Conservation (phyloP, 1,284 basidiomycete species). For the Rhodotorula mucilaginosa region DNA sequence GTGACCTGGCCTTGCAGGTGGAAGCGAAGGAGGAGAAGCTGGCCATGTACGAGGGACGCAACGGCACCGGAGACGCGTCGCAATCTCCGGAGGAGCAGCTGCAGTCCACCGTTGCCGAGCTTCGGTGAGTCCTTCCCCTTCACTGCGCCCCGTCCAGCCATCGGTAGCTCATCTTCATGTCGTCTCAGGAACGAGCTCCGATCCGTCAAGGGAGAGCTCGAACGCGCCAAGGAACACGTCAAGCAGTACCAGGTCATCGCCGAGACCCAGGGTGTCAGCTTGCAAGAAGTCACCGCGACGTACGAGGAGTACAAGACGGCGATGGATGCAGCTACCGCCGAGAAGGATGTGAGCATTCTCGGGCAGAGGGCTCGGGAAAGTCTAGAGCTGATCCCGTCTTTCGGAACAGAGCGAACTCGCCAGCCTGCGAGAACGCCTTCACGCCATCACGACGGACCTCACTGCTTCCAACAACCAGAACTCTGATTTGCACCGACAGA, state of each 20-base stretch:
- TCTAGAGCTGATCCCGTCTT: background rate
- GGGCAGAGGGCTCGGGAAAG: background rate
- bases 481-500: constrained; percentile 61
- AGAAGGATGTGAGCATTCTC: constrained; percentile 60
- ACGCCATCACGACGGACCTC: constrained; percentile 60
- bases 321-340: constrained; percentile 64
- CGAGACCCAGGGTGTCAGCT: constrained; percentile 72
- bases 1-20: constrained; percentile 67
- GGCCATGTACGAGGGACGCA: constrained; percentile 75
- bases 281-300: constrained; percentile 65
- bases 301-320: constrained; percentile 74
- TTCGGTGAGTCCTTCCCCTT: constrained; percentile 58
- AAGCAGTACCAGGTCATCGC: constrained; percentile 81
- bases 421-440: constrained; percentile 63
- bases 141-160: background rate
- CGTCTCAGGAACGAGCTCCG: constrained; percentile 65
- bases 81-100: constrained; percentile 69
- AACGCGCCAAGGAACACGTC: constrained; percentile 66
- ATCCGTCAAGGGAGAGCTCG: constrained; percentile 69
- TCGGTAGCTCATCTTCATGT: background rate
- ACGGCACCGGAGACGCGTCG: constrained; percentile 52
- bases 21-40: constrained; percentile 78
- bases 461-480: constrained; percentile 57
- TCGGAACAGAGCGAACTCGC: constrained; percentile 62
- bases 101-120: constrained; percentile 77